These are phyloP conservation scores for Geosmithia putterillii DNA, from an alignment of 2,329 filamentous ascomycete species.

Conservation along the genomic window DNA sequence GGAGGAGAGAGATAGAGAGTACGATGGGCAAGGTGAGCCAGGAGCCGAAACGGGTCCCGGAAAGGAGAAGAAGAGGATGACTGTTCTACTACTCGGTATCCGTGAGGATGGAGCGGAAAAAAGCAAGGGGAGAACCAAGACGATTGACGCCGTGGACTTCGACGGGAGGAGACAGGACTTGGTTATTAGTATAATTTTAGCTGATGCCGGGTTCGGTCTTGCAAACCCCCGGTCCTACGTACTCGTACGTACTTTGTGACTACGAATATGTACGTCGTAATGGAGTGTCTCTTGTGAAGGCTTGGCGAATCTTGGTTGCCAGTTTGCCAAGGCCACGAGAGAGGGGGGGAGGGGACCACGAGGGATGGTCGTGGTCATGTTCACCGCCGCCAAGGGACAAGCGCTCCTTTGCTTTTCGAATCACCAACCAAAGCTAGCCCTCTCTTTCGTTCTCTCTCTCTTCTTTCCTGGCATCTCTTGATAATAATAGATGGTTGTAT, in stretches of 20 bases:
- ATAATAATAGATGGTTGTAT: too few relatives aligned
- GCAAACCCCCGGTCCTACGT: not conserved
- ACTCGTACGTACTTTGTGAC: not conserved
- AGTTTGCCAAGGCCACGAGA: conserved; percentile 1
- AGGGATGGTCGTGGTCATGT: not conserved
- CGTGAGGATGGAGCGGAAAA: not conserved
- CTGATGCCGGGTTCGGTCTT: not conserved
- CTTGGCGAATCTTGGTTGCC: conserved; percentile 3
- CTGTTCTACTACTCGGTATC: not conserved
- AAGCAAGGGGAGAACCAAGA: not conserved
- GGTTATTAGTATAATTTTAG: not conserved
- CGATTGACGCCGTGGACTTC: not conserved
- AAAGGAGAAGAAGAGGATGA: not conserved
- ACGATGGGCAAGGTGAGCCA: not conserved
- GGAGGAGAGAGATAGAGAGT: not conserved
- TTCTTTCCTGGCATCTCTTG: too few relatives aligned
- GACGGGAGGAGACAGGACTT: not conserved
- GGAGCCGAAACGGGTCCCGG: not conserved
- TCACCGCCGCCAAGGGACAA: conserved; percentile 1
- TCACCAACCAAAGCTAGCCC: not conserved
- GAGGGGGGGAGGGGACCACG: not conserved
- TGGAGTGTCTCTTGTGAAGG: conserved; percentile 1
- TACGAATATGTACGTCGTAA: not conserved
- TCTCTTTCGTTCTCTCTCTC: too few relatives aligned
- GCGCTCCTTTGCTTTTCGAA: not conserved